A percentile compares a stretch with the other conserved stretches of the same genome.
phyloP scores from a whole-genome alignment of 176 grass and related monocot species.

The Echinochloa phyllopogon region DNA sequence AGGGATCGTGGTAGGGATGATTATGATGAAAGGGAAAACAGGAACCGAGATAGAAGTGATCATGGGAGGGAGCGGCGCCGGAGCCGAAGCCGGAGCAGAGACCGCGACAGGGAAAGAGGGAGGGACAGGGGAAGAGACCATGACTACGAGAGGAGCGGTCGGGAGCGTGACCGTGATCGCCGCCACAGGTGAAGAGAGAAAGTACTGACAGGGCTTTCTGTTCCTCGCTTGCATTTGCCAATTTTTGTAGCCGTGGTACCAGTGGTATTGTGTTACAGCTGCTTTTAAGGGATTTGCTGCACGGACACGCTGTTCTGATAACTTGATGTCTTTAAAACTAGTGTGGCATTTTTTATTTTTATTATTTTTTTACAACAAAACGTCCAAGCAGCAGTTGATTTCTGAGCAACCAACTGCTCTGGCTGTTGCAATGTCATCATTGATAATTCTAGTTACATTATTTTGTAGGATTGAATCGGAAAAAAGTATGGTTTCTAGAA shows the following conservation, averaged over 20 bases:
- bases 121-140: too few species aligned
- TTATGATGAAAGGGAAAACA: conserved; percentile 54
- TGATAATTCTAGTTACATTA: too few species aligned
- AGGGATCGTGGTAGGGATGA: conserved; percentile 49
- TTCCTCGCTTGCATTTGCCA: background rate
- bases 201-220: background rate
- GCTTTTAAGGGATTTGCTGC: too few species aligned
- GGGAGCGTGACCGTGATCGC: conserved; percentile 33
- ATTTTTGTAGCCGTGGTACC: conserved; percentile 21
- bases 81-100: conserved; percentile 60
- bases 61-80: conserved; percentile 55
- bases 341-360: too few species aligned
- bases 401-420: too few species aligned
- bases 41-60: conserved; percentile 55
- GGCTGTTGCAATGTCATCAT: too few species aligned
- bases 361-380: too few species aligned
- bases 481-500: too few species aligned
- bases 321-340: too few species aligned
- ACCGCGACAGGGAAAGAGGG: conserved; percentile 53
- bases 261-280: background rate
- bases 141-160: conserved; percentile 28
- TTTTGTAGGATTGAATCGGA: too few species aligned
- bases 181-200: conserved; percentile 41
- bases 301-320: too few species aligned
- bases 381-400: too few species aligned